Evolutionary conservation across 768 basidiomycete genomes (phyloP).

Genomic region (Leccinum uliginosum): DNA sequence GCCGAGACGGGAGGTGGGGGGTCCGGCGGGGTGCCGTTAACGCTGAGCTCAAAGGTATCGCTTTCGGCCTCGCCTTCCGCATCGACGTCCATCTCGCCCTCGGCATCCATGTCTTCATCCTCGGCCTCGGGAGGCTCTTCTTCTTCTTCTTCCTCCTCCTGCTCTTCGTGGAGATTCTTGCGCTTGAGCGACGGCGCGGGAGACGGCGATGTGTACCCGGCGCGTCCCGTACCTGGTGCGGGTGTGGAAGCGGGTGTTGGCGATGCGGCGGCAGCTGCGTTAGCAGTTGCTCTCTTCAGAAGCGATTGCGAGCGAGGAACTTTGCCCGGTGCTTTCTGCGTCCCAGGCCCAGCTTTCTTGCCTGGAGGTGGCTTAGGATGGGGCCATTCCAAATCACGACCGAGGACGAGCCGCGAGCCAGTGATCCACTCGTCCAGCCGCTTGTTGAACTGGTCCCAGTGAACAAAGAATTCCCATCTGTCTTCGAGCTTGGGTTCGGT

Average conservation of each 20-base stretch:
- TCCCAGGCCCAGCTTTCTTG: slow-evolving; percentile 46
- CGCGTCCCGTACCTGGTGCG: slow-evolving; percentile 29
- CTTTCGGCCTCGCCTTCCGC: slow-evolving; percentile 43
- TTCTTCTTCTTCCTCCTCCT: slow-evolving; percentile 57
- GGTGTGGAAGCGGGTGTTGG: slow-evolving; percentile 50
- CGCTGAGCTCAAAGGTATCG: slow-evolving; percentile 65
- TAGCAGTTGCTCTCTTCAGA: slow-evolving; percentile 65
- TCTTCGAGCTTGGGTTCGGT: slow-evolving; percentile 62
- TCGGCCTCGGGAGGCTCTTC: slow-evolving; percentile 41
- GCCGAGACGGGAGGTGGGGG: slow-evolving; percentile 49
- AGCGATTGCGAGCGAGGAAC: slow-evolving; percentile 55
- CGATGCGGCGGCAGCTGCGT: slow-evolving; percentile 64
- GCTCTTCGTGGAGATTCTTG: slow-evolving; percentile 60
- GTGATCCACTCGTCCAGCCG: slow-evolving; percentile 97
- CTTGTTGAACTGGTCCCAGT: slow-evolving; percentile 99
- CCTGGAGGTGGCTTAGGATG: slow-evolving; percentile 69
- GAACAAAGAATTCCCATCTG: slow-evolving; percentile 92
- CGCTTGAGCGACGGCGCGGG: slow-evolving; percentile 63
- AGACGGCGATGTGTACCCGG: slow-evolving; percentile 48
- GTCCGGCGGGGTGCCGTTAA: slow-evolving; percentile 43
- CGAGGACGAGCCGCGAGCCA: slow-evolving; percentile 79
- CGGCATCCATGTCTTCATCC: slow-evolving; percentile 41
- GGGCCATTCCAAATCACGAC: slow-evolving; percentile 91
- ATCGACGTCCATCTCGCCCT: slow-evolving; percentile 51
- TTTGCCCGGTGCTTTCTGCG: slow-evolving; percentile 59